These are phyloP conservation scores for Phycomyces blakesleeanus DNA, from an alignment of 192 early-diverging fungal genomes.

Conservation along the genomic window DNA sequence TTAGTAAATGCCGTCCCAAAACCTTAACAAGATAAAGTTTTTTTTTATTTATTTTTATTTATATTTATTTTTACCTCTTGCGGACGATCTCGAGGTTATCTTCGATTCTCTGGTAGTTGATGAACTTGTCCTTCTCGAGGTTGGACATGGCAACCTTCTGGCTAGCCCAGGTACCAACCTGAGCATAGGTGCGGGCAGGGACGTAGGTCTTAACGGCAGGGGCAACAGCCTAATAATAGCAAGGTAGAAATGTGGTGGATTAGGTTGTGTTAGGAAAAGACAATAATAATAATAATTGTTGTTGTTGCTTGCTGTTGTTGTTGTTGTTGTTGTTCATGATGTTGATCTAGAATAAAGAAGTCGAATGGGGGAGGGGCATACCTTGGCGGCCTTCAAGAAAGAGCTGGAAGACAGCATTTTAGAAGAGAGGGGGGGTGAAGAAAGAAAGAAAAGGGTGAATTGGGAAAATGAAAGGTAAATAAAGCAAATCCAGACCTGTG, in stretches of 20 bases:
- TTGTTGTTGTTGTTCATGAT: no score
- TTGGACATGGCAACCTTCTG: conserved; percentile 88
- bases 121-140: conserved; percentile 88
- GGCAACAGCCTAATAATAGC: conserved; percentile 25
- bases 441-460: conserved; percentile 10
- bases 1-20: conserved; percentile 1
- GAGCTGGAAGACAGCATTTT: conserved; percentile 34
- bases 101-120: conserved; percentile 97
- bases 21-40: no score
- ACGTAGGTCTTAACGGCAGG: conserved; percentile 25
- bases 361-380: no score
- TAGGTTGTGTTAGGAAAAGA: no score
- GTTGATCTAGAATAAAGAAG: no score
- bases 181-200: conserved; percentile 49
- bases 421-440: conserved; percentile 8
- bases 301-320: no score
- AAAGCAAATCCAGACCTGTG: conserved; percentile 8
- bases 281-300: no score
- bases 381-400: conserved; percentile 36
- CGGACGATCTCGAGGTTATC: conserved; percentile 92
- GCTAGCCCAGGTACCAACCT: conserved; percentile 43
- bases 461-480: conserved; percentile 17
- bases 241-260: no score
- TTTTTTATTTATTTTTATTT: neutral
- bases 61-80: conserved; percentile 63